phyloP scores from a whole-genome alignment of 495 filamentous ascomycete genomes.

The Penicillium manginii region DNA sequence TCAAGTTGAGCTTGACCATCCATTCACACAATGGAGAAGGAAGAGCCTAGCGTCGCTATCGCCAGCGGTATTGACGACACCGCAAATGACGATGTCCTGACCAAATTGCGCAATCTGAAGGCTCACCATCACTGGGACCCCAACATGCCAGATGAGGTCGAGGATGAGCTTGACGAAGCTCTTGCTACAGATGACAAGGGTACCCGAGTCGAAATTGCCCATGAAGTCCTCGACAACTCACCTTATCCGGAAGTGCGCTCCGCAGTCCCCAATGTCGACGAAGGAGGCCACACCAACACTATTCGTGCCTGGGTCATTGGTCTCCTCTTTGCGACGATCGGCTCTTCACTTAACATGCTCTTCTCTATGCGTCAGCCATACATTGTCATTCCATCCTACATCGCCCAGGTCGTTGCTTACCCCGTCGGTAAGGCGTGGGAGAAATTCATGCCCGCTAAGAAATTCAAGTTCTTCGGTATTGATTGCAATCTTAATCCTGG shows the following conservation, averaged over 20 bases:
- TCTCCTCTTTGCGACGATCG: conserved; percentile 66
- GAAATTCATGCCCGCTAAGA: conserved; percentile 53
- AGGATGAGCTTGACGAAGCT: conserved; percentile 62
- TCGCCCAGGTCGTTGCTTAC: conserved; percentile 72
- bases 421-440: conserved; percentile 65
- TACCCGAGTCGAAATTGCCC: conserved; percentile 56
- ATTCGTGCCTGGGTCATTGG: conserved; percentile 75
- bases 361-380: conserved; percentile 69
- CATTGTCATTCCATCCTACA: conserved; percentile 68
- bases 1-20: not conserved
- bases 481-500: conserved; percentile 67
- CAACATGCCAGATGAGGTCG: conserved; percentile 65
- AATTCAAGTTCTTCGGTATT: conserved; percentile 58
- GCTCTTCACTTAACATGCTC: conserved; percentile 68
- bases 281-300: conserved; percentile 68
- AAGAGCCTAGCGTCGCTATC: conserved; percentile 30
- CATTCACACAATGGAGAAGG: conserved; percentile 33
- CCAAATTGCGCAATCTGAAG: conserved; percentile 51
- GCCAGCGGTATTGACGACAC: conserved; percentile 36
- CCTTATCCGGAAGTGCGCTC: conserved; percentile 66
- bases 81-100: conserved; percentile 47
- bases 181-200: conserved; percentile 58
- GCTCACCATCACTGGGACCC: conserved; percentile 70
- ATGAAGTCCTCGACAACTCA: conserved; percentile 66
- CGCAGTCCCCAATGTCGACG: conserved; percentile 58